A percentile compares a stretch with the other conserved stretches of the same genome.
Evolutionary conservation across 1,139 yeast species (phyloP).

Genomic region (Wickerhamiella infanticola): DNA sequence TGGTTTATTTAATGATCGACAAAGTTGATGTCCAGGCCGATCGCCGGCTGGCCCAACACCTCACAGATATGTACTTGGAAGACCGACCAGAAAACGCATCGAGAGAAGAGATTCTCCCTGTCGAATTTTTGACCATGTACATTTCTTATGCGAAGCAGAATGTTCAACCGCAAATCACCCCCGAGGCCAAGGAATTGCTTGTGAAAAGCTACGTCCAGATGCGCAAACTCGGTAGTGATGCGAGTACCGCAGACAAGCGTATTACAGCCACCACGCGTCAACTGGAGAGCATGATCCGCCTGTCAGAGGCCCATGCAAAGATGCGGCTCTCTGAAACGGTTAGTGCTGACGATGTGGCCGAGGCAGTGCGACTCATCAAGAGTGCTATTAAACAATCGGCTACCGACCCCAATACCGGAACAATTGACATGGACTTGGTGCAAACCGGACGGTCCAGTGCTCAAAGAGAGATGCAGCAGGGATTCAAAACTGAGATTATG

Average conservation of each 20-base stretch:
- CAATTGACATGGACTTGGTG: constrained; percentile 92
- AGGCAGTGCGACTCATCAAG: constrained; percentile 82
- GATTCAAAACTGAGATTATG: constrained; percentile 44
- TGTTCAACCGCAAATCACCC: constrained; percentile 59
- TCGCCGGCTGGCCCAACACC: constrained; percentile 73
- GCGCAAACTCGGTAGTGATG: constrained; percentile 90
- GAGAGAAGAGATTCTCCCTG: constrained; percentile 50
- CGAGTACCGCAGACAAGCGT: constrained; percentile 70
- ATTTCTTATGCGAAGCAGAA: constrained; percentile 86
- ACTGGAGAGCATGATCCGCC: constrained; percentile 85
- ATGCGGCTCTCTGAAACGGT: constrained; percentile 69
- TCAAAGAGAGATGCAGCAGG: constrained; percentile 67
- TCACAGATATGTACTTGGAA: constrained; percentile 83
- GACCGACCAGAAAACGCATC: constrained; percentile 69
- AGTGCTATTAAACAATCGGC: constrained; percentile 96
- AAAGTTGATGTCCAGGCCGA: constrained; percentile 80
- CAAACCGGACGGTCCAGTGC: constrained; percentile 92
- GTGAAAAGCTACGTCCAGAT: constrained; percentile 86
- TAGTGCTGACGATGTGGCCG: constrained; percentile 70
- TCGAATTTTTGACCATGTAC: constrained; percentile 73
- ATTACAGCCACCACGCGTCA: constrained; percentile 98
- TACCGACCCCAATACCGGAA: constrained; percentile 91
- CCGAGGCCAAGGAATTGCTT: constrained; percentile 67
- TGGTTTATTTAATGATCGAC: constrained; percentile 82
- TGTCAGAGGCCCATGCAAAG: constrained; percentile 93